Evolutionary conservation across 1,284 basidiomycete species (phyloP).

Genomic region (Irpex sp.): DNA sequence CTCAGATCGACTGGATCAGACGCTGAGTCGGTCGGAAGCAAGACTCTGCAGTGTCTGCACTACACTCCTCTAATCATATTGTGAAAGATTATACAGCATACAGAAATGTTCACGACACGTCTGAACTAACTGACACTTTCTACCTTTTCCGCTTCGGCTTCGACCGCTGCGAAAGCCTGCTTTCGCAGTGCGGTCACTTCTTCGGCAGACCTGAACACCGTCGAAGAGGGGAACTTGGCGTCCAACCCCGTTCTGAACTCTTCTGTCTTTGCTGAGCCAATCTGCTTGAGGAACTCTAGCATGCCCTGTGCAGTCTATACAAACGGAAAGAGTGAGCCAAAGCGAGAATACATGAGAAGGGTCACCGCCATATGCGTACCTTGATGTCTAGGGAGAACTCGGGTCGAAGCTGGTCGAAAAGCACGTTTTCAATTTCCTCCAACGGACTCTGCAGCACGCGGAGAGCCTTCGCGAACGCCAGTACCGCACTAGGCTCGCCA

Average conservation of each 20-base stretch:
- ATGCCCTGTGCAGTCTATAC: conserved; percentile 46
- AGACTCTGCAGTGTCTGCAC: neutral
- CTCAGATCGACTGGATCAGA: no score
- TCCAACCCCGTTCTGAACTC: conserved; percentile 58
- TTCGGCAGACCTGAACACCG: conserved; percentile 53
- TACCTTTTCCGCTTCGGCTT: conserved; percentile 10
- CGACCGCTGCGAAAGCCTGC: conserved; percentile 17
- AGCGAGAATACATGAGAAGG: neutral
- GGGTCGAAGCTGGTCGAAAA: conserved; percentile 49
- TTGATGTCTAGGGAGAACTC: conserved; percentile 45
- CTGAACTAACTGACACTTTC: conserved; percentile 5
- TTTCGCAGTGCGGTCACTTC: conserved; percentile 38
- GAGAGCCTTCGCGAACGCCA: conserved; percentile 60
- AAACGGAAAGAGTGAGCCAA: neutral
- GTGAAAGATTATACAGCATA: neutral
- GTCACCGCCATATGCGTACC: conserved; percentile 36
- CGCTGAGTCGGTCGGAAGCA: no score
- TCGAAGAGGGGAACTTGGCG: conserved; percentile 54
- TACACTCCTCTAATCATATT: neutral
- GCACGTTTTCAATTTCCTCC: conserved; percentile 56
- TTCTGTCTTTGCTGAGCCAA: conserved; percentile 49
- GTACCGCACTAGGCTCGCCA: conserved; percentile 44
- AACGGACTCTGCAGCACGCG: conserved; percentile 41
- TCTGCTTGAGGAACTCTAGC: conserved; percentile 41
- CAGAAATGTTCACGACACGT: neutral